Evolutionary conservation across 73 alveolate genomes (phyloP).

Genomic region (Paramecium sexaurelia): DNA sequence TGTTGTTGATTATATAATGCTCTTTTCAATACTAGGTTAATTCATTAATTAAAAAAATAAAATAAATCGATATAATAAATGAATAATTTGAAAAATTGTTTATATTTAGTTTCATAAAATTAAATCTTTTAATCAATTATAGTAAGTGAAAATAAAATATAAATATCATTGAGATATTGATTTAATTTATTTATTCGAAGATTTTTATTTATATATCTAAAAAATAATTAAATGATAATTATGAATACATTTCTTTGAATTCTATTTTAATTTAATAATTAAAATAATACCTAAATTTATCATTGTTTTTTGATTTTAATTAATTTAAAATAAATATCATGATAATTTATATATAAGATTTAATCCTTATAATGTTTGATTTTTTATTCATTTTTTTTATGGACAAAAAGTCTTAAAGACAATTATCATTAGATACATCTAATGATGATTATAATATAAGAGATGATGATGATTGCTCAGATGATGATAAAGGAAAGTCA

Average conservation of each 20-base stretch:
- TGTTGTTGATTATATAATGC: constrained; percentile 46
- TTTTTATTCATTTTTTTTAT: neutral
- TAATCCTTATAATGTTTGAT: neutral
- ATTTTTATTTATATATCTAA: too few species aligned
- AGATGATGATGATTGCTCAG: neutral
- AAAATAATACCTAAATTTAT: too few species aligned
- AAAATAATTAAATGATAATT: too few species aligned
- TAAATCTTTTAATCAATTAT: too few species aligned
- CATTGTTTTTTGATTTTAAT: neutral
- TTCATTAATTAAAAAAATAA: neutral
- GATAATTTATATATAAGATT: neutral
- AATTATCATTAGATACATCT: neutral
- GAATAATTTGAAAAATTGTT: neutral
- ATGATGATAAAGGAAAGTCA: neutral
- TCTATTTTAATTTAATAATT: too few species aligned
- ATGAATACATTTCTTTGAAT: neutral
- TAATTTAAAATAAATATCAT: neutral
- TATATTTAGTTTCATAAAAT: neutral
- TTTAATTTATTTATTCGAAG: too few species aligned
- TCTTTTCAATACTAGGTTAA: constrained; percentile 3
- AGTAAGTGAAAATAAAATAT: too few species aligned
- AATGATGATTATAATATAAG: neutral
- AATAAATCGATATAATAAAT: neutral
- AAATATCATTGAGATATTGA: too few species aligned
- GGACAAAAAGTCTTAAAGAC: neutral